phyloP scores from a whole-genome alignment of 208 protist genomes.

The Novymonas esmeraldas region DNA sequence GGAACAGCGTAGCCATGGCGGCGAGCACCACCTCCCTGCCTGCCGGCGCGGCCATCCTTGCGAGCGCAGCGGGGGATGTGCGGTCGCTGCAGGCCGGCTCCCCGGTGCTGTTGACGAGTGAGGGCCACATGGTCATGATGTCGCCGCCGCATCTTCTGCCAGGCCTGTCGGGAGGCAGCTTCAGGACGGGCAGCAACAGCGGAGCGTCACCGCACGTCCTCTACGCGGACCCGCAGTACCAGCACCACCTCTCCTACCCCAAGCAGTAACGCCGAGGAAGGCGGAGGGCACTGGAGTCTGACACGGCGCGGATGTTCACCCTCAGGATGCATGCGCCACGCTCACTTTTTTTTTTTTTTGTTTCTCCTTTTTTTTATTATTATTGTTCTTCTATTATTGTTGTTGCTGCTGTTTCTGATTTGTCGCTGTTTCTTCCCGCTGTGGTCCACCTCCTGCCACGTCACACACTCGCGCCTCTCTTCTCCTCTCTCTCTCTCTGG shows the following conservation, averaged over 20 bases:
- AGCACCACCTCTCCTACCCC: not conserved
- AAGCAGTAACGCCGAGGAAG: not conserved
- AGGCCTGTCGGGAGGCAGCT: not conserved
- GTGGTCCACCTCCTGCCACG: not conserved
- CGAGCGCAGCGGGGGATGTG: not conserved
- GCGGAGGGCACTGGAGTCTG: not conserved
- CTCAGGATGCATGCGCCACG: not conserved
- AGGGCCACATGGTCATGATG: slow-evolving; percentile 3
- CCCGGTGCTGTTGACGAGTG: not conserved
- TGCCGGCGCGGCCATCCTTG: not conserved
- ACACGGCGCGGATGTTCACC: not conserved
- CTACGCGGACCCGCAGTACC: not conserved
- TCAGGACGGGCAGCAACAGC: not conserved
- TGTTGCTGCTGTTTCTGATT: slow-evolving; percentile 3
- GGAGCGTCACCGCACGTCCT: not conserved
- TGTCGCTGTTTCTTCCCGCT: not conserved
- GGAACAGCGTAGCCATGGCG: not conserved
- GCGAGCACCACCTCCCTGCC: not conserved
- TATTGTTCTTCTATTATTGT: slow-evolving; percentile 5
- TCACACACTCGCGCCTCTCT: too few relatives aligned
- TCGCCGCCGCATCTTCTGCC: not conserved
- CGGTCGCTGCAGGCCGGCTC: not conserved
- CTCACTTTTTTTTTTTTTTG: slow-evolving; percentile 10
- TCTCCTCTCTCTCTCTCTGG: too few relatives aligned
- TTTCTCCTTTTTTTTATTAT: slow-evolving; percentile 15